Evolutionary conservation across 177 flowering plant genomes (phyloP), one percentile per base, ranked within the genome.

Genomic region (Vitis hybrid): DNA sequence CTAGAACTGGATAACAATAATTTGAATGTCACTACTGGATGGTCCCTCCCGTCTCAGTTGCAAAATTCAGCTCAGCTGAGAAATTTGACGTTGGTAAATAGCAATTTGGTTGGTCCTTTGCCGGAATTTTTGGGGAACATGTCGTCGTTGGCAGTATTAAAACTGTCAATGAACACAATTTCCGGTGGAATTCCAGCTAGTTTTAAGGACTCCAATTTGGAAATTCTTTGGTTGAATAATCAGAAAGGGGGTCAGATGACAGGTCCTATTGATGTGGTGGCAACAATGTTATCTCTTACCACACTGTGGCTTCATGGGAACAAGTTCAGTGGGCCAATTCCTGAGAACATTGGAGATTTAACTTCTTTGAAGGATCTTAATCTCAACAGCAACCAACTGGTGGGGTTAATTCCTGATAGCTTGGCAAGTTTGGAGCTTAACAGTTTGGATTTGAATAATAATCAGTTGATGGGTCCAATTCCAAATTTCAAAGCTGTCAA

Each of bases 271-370:
- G 81, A 79, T 58, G 80, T 81, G 69, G 74, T 83, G 70, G 67
- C 80, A 3, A 62, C 80, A 1, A 79, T 81, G 81, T 56, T 14
- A 10, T 73, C 78, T 3, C 80, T 83, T 10, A 64, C 56, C 1
- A 72, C 62, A n/a, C 63, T 81, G 1, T 83, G 84, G 84, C 83
- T 83, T 60, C 84, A 83, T 40, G 84, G 84, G 34, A 83, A 83
- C 51, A 72, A 71, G 62, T 83, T 83, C 80, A 74, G 78, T 0
- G 87, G 87, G 9, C 23, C 69, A n/a, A 81, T 83, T 64, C 84
- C 87, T 1, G 83, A 68, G 45, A 74, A 71, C 64, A 79, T 81
- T 65, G 83, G 84, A 5, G 70, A 78, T 56, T 66, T 83, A 64
- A 71, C 74, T 62, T 17, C 57, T 15, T 69, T 83, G 69, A 79